phyloP scores from a whole-genome alignment of 208 protist species.

The Trypanosoma mega region DNA sequence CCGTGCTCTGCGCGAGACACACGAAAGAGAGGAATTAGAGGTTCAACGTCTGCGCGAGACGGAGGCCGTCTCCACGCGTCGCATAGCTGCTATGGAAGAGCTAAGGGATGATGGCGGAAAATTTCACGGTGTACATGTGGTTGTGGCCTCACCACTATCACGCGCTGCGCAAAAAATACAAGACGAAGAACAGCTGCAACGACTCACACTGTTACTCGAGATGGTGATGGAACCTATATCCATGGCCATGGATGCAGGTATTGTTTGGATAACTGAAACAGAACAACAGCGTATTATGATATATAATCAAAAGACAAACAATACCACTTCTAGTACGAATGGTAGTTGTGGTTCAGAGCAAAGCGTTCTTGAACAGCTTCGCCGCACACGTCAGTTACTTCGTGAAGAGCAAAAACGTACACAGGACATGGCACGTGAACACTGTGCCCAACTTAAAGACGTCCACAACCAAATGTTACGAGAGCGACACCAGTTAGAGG shows the following conservation, averaged over 20 bases:
- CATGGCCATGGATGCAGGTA: conserved; percentile 84
- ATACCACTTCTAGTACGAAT: too few relatives aligned
- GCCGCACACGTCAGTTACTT: conserved; percentile 46
- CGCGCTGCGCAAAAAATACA: conserved; percentile 25
- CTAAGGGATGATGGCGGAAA: conserved; percentile 23
- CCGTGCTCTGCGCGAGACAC: conserved; percentile 16
- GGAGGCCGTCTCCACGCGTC: conserved; percentile 45
- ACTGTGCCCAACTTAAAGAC: conserved; percentile 58
- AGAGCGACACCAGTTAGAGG: conserved; percentile 65
- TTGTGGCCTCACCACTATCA: conserved; percentile 23
- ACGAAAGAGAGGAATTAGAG: conserved; percentile 41
- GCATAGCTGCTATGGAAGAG: conserved; percentile 28
- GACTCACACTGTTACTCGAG: conserved; percentile 56
- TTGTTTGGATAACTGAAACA: conserved; percentile 72
- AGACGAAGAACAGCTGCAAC: conserved; percentile 46
- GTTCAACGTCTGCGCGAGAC: conserved; percentile 61
- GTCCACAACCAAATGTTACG: conserved; percentile 74
- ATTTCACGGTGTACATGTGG: conserved; percentile 20
- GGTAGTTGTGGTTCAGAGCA: too few relatives aligned
- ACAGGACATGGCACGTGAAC: conserved; percentile 59
- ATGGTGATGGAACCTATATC: conserved; percentile 81
- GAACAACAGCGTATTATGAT: conserved; percentile 23
- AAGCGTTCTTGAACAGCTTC: not conserved
- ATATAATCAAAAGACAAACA: conserved; percentile 18
- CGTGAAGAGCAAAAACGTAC: conserved; percentile 61